Percentiles rank a stretch among this genome's conserved stretches.
Evolutionary conservation across 371 early-diverging fungal genomes (phyloP).

Genomic region (Batkoa obscura): DNA sequence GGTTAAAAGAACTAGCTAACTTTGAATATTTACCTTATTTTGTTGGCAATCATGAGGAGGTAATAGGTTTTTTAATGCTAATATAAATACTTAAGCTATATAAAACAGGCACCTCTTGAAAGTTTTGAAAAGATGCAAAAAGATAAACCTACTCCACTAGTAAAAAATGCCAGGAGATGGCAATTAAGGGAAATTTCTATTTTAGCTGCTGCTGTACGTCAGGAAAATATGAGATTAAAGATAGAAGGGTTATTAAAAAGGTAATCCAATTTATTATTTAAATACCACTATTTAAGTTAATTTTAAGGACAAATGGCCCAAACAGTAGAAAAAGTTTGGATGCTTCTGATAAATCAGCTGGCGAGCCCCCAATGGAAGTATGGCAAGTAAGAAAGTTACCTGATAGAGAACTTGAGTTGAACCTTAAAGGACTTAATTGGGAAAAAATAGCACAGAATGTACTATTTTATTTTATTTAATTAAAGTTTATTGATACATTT

Average conservation of each 20-base stretch:
- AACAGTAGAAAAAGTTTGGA: neutral
- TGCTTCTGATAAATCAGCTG: constrained; percentile 8
- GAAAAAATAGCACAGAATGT: constrained; percentile 23
- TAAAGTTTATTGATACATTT: neutral
- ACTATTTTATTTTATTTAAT: neutral
- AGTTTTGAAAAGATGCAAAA: constrained; percentile 19
- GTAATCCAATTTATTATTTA: constrained; percentile 13
- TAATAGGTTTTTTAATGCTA: constrained; percentile 2
- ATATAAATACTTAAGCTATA: neutral
- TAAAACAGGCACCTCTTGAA: constrained; percentile 21
- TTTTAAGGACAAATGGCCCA: neutral
- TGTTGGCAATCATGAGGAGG: constrained; percentile 16
- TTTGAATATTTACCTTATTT: constrained; percentile 21
- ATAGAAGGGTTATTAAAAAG: constrained; percentile 13
- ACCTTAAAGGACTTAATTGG: constrained; percentile 48
- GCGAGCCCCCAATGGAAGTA: constrained; percentile 8
- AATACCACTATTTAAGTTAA: constrained; percentile 6
- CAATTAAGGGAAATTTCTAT: constrained; percentile 19
- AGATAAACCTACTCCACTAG: constrained; percentile 13
- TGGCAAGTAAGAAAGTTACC: constrained; percentile 20
- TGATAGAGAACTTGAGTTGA: constrained; percentile 24
- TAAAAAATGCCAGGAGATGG: constrained; percentile 19
- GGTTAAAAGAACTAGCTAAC: neutral
- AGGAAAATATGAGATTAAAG: constrained; percentile 18
- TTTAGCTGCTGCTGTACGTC: constrained; percentile 18